Conservation (phyloP, 495 filamentous ascomycete species). For the Glarea lozoyensis region DNA sequence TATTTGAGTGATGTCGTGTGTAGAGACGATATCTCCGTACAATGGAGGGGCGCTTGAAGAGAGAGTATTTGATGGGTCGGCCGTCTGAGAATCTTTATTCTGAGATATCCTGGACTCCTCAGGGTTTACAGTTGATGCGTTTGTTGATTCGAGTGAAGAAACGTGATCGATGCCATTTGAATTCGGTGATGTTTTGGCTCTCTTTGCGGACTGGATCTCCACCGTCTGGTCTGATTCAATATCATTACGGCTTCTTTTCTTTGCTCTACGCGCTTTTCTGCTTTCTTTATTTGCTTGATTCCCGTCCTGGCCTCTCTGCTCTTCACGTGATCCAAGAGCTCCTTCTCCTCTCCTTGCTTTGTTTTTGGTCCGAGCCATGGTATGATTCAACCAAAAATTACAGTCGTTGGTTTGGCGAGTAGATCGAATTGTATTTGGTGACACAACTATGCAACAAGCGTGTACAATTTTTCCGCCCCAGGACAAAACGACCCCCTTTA, state of each 20-base stretch:
- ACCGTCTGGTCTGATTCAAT: background rate
- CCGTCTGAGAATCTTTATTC: no score
- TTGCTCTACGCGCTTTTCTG: background rate
- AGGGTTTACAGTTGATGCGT: background rate
- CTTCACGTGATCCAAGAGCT: background rate
- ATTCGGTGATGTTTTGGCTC: background rate
- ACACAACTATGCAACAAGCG: no score
- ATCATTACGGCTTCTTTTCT: conserved; percentile 2
- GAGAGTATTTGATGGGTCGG: no score
- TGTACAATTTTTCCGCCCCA: no score
- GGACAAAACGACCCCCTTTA: no score
- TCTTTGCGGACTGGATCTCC: no score
- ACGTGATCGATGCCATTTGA: background rate
- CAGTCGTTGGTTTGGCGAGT: no score
- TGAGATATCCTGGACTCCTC: no score
- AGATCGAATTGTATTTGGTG: no score
- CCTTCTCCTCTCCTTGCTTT: background rate
- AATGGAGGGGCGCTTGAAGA: background rate
- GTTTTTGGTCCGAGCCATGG: conserved; percentile 5
- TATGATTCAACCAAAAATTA: background rate
- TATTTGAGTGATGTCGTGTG: conserved; percentile 14
- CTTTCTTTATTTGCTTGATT: background rate
- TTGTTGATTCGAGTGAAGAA: background rate
- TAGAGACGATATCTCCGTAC: conserved; percentile 1
- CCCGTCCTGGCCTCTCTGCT: no score